phyloP scores from a whole-genome alignment of 257 asterid species.

The Solanum virginianum region DNA sequence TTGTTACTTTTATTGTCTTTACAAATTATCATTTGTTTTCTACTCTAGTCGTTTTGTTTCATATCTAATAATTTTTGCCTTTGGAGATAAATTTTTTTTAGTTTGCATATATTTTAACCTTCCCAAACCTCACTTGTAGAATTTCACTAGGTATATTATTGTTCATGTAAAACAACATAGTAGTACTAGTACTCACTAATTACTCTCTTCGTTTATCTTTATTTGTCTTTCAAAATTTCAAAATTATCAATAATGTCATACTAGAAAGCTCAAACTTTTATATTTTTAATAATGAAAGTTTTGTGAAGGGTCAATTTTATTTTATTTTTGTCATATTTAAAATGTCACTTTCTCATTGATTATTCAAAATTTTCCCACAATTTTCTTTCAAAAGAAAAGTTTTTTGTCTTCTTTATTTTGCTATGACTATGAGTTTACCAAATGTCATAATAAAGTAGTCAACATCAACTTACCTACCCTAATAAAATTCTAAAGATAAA shows the following conservation, averaged over 20 bases:
- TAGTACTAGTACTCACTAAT: too few species aligned
- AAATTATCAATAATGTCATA: not conserved
- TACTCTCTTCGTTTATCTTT: too few species aligned
- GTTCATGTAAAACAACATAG: too few species aligned
- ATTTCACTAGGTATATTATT: too few species aligned
- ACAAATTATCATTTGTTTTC: too few species aligned
- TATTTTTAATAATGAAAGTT: not conserved
- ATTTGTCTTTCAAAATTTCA: not conserved
- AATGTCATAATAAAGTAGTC: not conserved
- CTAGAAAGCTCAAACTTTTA: not conserved
- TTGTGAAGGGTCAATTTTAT: not conserved
- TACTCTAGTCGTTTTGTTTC: too few species aligned
- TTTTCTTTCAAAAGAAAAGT: not conserved
- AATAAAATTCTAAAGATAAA: not conserved
- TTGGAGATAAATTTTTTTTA: too few species aligned
- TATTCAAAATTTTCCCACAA: not conserved
- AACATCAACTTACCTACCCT: not conserved
- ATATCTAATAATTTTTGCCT: too few species aligned
- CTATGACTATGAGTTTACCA: not conserved
- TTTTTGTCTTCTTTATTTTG: not conserved
- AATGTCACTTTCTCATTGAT: not conserved
- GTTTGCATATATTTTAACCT: too few species aligned
- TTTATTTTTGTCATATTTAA: not conserved
- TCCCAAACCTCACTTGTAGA: accelerated
- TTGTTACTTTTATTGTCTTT: too few species aligned